These are phyloP conservation scores for Candida peoriensis DNA, from an alignment of 805 yeast genomes.

Conservation along the genomic window DNA sequence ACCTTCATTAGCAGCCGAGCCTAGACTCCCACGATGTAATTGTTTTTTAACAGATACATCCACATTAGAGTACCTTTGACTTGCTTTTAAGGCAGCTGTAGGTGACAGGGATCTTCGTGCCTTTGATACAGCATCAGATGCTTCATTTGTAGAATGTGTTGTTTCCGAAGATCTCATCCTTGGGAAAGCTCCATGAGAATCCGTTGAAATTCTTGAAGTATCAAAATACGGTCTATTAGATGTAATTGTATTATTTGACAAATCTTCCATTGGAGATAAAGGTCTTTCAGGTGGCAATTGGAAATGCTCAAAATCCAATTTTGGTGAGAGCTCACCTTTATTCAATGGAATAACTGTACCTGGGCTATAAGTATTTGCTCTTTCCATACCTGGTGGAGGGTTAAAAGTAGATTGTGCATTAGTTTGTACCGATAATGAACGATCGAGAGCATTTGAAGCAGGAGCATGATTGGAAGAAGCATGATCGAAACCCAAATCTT, in stretches of 20 bases:
- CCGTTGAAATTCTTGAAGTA: not conserved
- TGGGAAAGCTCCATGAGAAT: no score
- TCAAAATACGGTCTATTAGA: not conserved
- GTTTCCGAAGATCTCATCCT: no score
- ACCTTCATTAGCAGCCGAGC: not conserved
- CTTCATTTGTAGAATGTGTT: no score
- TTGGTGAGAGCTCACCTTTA: not conserved
- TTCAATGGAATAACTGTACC: not conserved
- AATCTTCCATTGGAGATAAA: not conserved
- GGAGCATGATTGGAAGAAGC: not conserved
- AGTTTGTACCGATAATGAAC: not conserved
- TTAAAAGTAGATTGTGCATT: not conserved
- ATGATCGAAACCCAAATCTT: conserved; percentile 22
- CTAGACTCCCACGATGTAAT: not conserved
- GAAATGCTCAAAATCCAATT: not conserved
- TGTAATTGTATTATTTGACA: not conserved
- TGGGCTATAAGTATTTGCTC: not conserved
- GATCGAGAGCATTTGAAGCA: not conserved
- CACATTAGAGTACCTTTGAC: not conserved
- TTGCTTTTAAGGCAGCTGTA: not conserved
- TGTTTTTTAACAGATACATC: not conserved
- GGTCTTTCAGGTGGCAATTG: not conserved
- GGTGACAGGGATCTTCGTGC: not conserved
- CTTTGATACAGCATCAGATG: not conserved
- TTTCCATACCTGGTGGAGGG: not conserved